Base-by-base conservation (phyloP, 768 basidiomycete species). In the Trametes punicea region DNA sequence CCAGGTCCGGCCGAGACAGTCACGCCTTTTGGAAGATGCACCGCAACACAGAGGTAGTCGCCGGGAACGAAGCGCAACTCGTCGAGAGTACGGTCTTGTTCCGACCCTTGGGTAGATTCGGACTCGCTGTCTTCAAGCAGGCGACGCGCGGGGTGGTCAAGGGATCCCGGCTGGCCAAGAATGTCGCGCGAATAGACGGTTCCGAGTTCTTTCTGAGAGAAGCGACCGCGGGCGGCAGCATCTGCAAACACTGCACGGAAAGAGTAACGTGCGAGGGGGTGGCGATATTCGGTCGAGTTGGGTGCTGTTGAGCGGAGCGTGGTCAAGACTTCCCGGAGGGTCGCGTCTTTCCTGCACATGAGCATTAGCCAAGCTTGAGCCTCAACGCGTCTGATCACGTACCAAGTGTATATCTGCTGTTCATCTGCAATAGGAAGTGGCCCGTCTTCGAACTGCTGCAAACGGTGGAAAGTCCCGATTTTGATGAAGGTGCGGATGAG, bases 351-450 rank as follows among this genome's bases (percentile, higher is more conserved):
- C 90, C 90, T 92, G 60, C 31, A 30, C 13, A 10, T 3, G 23
- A 10, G 29, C 31, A 20, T 33, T 2, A 45, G 23, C 9, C 27
- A n/a, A n/a, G 18, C 42, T n/a, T 44, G 11, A 9, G 4, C 11
- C n/a, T n/a, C 18, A 9, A 23, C 44, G 13, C 36, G 16, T 11
- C n/a, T n/a, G 13, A 10, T 13, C 1, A 62, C 76, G 21, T 64
- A 88, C 90, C 90, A 93, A 6, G 87, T 87, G 63, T 86, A 92
- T 30, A 93, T 71, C 65, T 91, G 89, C 44, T 89, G 85, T 65
- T 93, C 90, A 59, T 93, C 90, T 6, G 84, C 83, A 2, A 84
- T 84, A 6, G 90, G 90, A 3, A 88, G 75, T 2, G 81, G 78
- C 0, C 87, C 84, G 56, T 92, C 88, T 64, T 93, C 88, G 62